Conservation (phyloP, 495 filamentous ascomycete genomes). For the Neurospora cerealis region DNA sequence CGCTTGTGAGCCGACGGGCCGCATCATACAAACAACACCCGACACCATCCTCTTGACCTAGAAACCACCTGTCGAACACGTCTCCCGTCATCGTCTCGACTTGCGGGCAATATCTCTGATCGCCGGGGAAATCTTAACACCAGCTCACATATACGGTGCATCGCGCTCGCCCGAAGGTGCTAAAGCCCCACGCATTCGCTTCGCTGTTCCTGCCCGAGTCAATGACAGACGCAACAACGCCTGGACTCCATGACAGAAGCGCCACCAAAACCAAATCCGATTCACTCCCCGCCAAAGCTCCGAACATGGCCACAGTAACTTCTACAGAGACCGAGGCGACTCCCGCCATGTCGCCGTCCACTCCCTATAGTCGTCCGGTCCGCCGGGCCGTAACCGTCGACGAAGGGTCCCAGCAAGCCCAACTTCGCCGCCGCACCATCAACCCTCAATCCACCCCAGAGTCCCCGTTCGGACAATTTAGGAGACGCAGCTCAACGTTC, state of each 20-base stretch:
- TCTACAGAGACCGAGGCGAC: conserved; percentile 3
- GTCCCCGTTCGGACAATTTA: conserved; percentile 19
- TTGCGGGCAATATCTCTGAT: background rate
- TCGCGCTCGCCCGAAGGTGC: background rate
- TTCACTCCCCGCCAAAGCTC: background rate
- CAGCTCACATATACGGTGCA: background rate
- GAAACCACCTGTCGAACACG: background rate
- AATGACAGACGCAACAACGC: background rate
- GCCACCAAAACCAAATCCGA: background rate
- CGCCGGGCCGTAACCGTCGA: conserved; percentile 28
- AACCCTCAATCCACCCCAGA: conserved; percentile 10
- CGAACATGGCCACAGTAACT: background rate
- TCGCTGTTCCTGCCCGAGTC: background rate
- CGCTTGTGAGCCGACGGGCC: background rate
- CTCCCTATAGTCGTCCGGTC: conserved; percentile 14
- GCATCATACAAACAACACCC: background rate
- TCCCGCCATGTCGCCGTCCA: conserved; percentile 10
- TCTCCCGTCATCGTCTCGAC: background rate
- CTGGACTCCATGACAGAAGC: background rate
- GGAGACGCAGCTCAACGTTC: conserved; percentile 63
- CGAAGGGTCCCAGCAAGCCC: conserved; percentile 15
- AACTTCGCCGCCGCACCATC: conserved; percentile 1
- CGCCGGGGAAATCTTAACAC: background rate
- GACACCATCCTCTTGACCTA: background rate
- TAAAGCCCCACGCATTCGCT: background rate